phyloP scores from a whole-genome alignment of 2,329 filamentous ascomycete genomes.

The Pestalotiopsis sp. region DNA sequence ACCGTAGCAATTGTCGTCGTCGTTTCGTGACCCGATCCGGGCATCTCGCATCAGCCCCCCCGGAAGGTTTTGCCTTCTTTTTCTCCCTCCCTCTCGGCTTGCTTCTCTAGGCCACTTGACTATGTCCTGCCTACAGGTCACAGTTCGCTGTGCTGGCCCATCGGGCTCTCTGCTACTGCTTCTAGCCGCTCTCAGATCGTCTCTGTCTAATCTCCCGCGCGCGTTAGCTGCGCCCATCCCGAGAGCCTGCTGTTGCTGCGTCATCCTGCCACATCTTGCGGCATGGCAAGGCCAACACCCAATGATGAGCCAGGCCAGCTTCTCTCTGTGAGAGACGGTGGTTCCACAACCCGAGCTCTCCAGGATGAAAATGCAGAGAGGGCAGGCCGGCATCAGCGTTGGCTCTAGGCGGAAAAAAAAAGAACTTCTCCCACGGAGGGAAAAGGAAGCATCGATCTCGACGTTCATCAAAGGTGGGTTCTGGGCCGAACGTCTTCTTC shows the following conservation, averaged over 20 bases:
- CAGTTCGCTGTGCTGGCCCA: background rate
- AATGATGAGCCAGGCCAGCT: background rate
- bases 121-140: background rate
- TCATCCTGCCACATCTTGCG: conserved; percentile 10
- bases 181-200: conserved; percentile 10
- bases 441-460: background rate
- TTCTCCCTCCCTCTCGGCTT: background rate
- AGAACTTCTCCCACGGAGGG: background rate
- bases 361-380: background rate
- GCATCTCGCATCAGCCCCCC: background rate
- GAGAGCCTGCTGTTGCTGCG: conserved; percentile 6
- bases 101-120: background rate
- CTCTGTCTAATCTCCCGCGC: conserved; percentile 11
- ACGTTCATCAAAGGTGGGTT: background rate
- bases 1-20: background rate
- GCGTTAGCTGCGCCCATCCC: conserved; percentile 10
- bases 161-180: background rate
- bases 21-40: background rate
- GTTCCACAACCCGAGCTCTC: background rate
- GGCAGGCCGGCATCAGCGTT: background rate
- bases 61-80: background rate
- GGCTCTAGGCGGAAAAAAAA: background rate
- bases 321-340: background rate
- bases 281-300: background rate
- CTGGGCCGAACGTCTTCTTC: background rate